Evolutionary conservation across 257 asterid genomes (phyloP), one percentile per base, ranked within the genome.

Genomic region (Parsonsia alboflavescens): DNA sequence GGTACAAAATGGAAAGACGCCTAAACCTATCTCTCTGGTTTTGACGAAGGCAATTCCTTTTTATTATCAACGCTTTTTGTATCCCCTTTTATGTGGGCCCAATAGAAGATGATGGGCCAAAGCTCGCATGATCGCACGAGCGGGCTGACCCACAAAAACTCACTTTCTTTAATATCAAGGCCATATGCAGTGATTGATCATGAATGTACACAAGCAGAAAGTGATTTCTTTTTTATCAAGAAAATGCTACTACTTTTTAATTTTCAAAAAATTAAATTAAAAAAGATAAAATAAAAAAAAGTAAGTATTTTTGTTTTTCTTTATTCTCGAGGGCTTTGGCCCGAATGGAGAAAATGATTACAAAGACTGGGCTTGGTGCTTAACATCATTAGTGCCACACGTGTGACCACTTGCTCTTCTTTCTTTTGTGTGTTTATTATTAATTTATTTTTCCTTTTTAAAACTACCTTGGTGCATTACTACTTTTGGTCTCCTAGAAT

Each of bases 91-190:
- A 9, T 17, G 70, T 42, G 73, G 80, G 74, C 52, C 63, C 10
- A 26, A 61, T 58, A 41, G 76, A 77, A 63, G 84, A 48, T 57
- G 68, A 81, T 86, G 92, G 96, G 86, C 92, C 87, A 84, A 26
- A 59, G 73, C 80, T 78, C 85, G 78, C 92, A 84, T 88, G 92
- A 73, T 84, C 83, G 90, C 96, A 90, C 94, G 92, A 87, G 94
- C 89, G 89, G 92, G 78, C 42, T 83, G 96, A 65, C 92, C 96
- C 88, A 84, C 92, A 52, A 16, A 46, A 75, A 36, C 72, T 72
- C 45, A 48, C 80, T 73, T 73, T 78, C 76, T 79, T 79, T 59
- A 28, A 46, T 30, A 77, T 48, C 85, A 41, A 82, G 85, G 86
- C 81, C 77, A 79, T 44, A 66, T n/a, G n/a, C 64, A 77, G 41